Base-by-base conservation (phyloP, 2,329 filamentous ascomycete genomes). In the Fusarium xyrophilum region DNA sequence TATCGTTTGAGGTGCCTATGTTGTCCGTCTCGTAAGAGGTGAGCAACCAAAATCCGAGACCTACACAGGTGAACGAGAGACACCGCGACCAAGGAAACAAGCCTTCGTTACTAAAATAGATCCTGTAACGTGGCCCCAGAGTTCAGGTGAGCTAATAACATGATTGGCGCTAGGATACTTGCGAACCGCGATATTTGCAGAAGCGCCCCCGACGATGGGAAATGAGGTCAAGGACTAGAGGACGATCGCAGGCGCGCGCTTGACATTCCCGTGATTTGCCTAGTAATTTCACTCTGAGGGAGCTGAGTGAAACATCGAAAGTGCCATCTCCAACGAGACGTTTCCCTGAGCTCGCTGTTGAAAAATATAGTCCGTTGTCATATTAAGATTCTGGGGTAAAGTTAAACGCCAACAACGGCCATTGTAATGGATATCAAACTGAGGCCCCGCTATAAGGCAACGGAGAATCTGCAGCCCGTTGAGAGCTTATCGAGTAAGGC, bases 111-210 rank as follows among this genome's bases (percentile, higher is more conserved):
- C 48, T n/a, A 38, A 56, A 54, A 55, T 55, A 53, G 39, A 63
- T 32, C 5, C 30, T 23, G 38, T 27, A 60, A 33, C 33, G n/a
- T 50, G 36, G 60, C 39, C 47, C 30, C 48, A 52, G 30, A 58
- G 28, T 53, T 63, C 36, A 47, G 56, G 44, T 25, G 43, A 43
- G 13, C 56, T 52, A 63, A 55, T 27, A 30, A 28, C 12, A 38
- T 54, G 66, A 69, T 69, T 53, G 58, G 42, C 62, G 35, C 62
- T 43, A 48, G 62, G 66, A 38, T 55, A 27, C 23, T 52, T 56
- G 19, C 40, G 36, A 63, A 63, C 54, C 42, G 39, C 30, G 42
- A 50, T 46, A 23, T 44, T 19, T 32, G 40, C 21, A 42, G 38
- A 62, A 51, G 51, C 60, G 61, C 52, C 48, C 39, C 48, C 39